Conservation (phyloP, 179 eudicot genomes). For the Dionaea muscipula region DNA sequence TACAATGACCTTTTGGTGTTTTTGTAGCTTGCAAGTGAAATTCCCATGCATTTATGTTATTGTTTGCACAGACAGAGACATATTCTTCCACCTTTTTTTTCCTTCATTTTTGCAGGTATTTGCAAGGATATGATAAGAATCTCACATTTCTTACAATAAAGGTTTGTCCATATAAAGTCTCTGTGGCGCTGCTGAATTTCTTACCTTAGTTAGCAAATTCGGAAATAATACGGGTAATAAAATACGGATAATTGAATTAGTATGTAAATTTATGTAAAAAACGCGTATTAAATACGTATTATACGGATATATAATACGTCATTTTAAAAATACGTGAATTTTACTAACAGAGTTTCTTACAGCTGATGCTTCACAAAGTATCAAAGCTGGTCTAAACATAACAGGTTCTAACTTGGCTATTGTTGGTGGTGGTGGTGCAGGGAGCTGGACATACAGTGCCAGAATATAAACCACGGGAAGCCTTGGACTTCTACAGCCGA, state of each 20-base stretch:
- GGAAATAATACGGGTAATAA: no score
- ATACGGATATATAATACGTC: no score
- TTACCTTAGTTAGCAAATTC: not conserved
- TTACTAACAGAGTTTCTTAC: no score
- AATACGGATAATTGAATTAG: no score
- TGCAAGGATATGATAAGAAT: conserved; percentile 62
- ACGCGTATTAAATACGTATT: not conserved
- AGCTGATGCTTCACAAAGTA: not conserved
- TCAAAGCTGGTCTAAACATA: no score
- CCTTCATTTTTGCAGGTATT: conserved; percentile 31
- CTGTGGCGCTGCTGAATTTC: no score
- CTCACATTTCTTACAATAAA: conserved; percentile 66
- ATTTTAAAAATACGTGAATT: no score
- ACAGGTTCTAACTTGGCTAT: no score
- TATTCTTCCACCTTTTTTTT: no score
- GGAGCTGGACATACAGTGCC: conserved; percentile 16
- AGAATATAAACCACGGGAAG: conserved; percentile 13
- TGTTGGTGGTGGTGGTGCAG: conserved; percentile 1
- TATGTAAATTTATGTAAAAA: not conserved
- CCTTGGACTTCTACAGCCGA: conserved; percentile 12
- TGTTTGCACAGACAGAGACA: no score
- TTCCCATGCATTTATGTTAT: no score
- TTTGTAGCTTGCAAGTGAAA: not conserved
- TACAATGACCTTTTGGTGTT: conserved; percentile 9
- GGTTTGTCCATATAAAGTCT: conserved; percentile 31